Evolutionary conservation across 148 eudicot genomes (phyloP).

Genomic region (Polygonum aviculare): DNA sequence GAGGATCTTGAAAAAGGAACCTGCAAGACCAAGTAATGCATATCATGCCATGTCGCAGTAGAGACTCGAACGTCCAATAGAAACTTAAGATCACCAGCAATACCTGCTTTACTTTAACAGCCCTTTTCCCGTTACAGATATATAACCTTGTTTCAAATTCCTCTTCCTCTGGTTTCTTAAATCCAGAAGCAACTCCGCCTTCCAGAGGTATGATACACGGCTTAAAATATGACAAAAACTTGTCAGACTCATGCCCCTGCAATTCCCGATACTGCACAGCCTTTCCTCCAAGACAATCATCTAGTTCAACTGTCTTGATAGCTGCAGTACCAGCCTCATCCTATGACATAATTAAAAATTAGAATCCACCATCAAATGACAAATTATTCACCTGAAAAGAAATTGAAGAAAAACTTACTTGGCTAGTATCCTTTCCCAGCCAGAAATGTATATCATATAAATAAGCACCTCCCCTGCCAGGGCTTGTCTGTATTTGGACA

Average conservation of each 20-base stretch:
- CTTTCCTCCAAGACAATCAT: conserved; percentile 85
- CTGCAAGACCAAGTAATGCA: conserved; percentile 34
- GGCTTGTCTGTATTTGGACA: conserved; percentile 49
- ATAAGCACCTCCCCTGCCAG: conserved; percentile 94
- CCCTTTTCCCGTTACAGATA: conserved; percentile 83
- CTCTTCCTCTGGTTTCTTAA: conserved; percentile 78
- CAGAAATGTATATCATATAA: conserved; percentile 91
- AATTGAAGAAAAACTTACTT: conserved; percentile 37
- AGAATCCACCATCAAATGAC: background rate
- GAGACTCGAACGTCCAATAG: background rate
- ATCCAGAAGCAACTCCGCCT: conserved; percentile 97
- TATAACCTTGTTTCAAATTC: conserved; percentile 90
- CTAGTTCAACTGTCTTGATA: conserved; percentile 91
- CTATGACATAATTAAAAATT: conserved; percentile 25
- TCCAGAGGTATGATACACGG: conserved; percentile 93
- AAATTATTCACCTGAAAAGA: background rate
- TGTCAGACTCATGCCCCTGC: conserved; percentile 94
- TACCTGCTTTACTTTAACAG: conserved; percentile 92
- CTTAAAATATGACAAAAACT: conserved; percentile 87
- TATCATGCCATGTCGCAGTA: background rate
- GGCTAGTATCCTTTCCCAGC: conserved; percentile 99
- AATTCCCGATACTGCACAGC: conserved; percentile 93
- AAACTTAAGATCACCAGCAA: background rate
- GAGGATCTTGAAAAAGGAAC: conserved; percentile 98
- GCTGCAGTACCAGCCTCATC: conserved; percentile 99